These are phyloP conservation scores for Dacryopinax primogenitus DNA, from an alignment of 768 basidiomycete genomes.

Conservation along the genomic window DNA sequence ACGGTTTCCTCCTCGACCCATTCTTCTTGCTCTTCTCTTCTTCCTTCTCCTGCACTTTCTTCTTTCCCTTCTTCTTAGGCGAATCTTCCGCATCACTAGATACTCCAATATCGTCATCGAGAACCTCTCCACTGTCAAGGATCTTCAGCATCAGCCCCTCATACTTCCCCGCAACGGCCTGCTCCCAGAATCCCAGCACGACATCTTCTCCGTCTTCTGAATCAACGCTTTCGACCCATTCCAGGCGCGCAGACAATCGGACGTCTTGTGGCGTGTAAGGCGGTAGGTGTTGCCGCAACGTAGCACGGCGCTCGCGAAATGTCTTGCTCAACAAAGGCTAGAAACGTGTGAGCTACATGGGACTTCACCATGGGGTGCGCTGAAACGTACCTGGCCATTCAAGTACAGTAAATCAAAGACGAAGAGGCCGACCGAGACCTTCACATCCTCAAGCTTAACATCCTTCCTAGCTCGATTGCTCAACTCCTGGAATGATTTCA, in stretches of 20 bases:
- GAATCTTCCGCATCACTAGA: conserved; percentile 8
- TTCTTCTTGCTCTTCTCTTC: conserved; percentile 15
- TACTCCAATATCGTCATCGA: conserved; percentile 25
- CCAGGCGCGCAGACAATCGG: conserved; percentile 43
- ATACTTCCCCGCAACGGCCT: conserved; percentile 59
- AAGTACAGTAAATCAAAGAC: conserved; percentile 83
- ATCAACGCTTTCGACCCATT: conserved; percentile 61
- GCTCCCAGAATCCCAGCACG: conserved; percentile 63
- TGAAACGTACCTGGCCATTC: conserved; percentile 56
- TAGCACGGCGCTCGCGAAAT: conserved; percentile 55
- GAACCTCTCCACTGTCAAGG: conserved; percentile 42
- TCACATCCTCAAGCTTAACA: conserved; percentile 60
- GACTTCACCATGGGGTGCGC: conserved; percentile 13
- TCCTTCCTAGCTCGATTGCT: conserved; percentile 76
- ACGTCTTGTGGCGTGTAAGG: conserved; percentile 35
- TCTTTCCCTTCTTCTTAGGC: conserved; percentile 26
- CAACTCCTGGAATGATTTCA: conserved; percentile 76
- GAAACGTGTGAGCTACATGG: conserved; percentile 12
- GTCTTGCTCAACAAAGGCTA: conserved; percentile 56
- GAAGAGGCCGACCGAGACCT: conserved; percentile 67
- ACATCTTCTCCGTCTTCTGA: conserved; percentile 47
- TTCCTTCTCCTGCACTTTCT: conserved; percentile 16
- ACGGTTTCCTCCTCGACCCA: conserved; percentile 42
- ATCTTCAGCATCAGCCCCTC: conserved; percentile 97
- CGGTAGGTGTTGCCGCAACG: conserved; percentile 54